These are phyloP conservation scores for Quercus tomentella DNA, from an alignment of 331 rosid genomes.

Conservation along the genomic window DNA sequence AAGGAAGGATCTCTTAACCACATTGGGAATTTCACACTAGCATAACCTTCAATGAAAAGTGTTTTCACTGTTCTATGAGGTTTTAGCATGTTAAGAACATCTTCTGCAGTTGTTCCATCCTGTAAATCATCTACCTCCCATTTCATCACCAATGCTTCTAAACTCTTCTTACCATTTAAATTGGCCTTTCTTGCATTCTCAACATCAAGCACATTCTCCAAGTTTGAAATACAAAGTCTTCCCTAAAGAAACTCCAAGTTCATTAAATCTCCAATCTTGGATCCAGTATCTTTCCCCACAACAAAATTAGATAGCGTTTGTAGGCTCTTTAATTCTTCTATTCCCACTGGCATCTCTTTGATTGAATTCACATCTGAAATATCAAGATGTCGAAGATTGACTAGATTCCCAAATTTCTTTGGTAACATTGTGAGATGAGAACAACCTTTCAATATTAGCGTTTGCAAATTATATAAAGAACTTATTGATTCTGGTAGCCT, in stretches of 20 bases:
- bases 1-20: conserved; percentile 14
- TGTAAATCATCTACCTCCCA: conserved; percentile 13
- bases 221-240: not conserved
- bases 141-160: not conserved
- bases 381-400: no score
- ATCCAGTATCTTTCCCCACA: not conserved
- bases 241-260: not conserved
- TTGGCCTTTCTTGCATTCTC: no score
- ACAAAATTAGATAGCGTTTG: conserved; percentile 2
- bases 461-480: not conserved
- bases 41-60: not conserved
- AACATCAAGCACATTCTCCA: no score
- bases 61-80: conserved; percentile 17
- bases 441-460: not conserved
- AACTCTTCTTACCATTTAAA: not conserved
- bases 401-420: no score
- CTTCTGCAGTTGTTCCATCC: conserved; percentile 6
- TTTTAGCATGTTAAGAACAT: conserved; percentile 9
- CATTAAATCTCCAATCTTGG: not conserved
- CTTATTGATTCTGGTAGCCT: not conserved
- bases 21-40: conserved; percentile 13
- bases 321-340: not conserved
- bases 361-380: no score
- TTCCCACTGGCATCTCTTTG: not conserved
- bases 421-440: not conserved